Base-by-base conservation (phyloP, 345 rosid species). In the Clarkia xantiana region DNA sequence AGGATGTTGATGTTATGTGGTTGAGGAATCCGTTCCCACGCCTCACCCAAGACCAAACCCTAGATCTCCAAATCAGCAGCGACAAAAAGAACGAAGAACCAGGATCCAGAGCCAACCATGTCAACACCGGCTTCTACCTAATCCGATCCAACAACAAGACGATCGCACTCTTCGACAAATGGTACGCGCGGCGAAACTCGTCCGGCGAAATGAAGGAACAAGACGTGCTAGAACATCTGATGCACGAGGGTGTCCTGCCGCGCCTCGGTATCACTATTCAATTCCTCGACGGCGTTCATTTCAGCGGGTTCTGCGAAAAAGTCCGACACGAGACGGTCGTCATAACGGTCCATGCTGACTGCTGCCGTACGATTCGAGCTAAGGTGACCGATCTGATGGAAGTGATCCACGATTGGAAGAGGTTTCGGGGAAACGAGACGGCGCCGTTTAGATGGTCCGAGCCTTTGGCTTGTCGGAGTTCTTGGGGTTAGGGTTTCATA, bases 261-360 rank as follows among this genome's bases (percentile, higher is more conserved):
- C 20, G 59, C 11, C 56, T 88, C 8, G 72, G 68, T 0, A 56
- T 88, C 4, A 51, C 1, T 10, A 67, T 77, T 0, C 68, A 61
- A 36, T 77, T 74, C 57, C 53, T 84, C 56, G 71, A 67, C 40
- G 77, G 91, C 1, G 44, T 16, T 4, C 46, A 60, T 6, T 88
- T 88, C 54, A 84, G 94, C 8, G 94, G 97, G 16, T 88, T 84
- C 48, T 88, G 97, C 62, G 71, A 41, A 79, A 74, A 20, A 84
- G 86, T 52, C n/a, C 17, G n/a, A 13, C 71, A 88, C 46, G 45
- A 76, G 48, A 29, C 57, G 2, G 65, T 43, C 0, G 93, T 88
- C 0, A 49, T 55, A 2, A 88, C 89, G 0, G 82, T 81, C 3
- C 97, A 88, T 41, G 83, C 97, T 9, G 84, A 88, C 17, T 88